These are phyloP conservation scores for Phytophthora pluvialis DNA, from an alignment of 352 stramenopile species.

Conservation along the genomic window DNA sequence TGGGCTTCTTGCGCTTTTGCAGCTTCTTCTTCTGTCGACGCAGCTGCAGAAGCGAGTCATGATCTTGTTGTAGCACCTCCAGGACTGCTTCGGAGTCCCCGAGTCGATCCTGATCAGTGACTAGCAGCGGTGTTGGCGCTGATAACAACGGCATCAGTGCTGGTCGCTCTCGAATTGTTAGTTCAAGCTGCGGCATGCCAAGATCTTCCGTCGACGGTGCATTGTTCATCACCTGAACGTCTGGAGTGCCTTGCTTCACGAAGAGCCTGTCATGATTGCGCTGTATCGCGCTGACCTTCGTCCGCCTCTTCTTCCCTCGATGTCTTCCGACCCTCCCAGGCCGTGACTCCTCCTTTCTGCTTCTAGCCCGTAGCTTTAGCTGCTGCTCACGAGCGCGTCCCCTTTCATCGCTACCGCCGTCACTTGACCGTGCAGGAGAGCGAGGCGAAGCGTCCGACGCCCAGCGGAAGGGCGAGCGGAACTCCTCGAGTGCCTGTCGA, in stretches of 20 bases:
- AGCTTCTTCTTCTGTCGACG: constrained; percentile 14
- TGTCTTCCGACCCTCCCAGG: not conserved
- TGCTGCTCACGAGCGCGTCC: not conserved
- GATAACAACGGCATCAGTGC: constrained; percentile 8
- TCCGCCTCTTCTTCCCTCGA: constrained; percentile 3
- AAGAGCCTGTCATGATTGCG: constrained; percentile 28
- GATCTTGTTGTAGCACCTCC: constrained; percentile 24
- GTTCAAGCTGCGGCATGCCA: not conserved
- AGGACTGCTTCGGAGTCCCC: constrained; percentile 5
- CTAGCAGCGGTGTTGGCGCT: not conserved
- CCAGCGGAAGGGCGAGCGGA: constrained; percentile 68
- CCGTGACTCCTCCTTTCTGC: constrained; percentile 5
- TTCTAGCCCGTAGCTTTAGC: not conserved
- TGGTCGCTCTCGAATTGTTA: not conserved
- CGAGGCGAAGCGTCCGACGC: constrained; percentile 20
- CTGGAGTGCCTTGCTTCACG: not conserved
- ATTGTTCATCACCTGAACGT: constrained; percentile 16
- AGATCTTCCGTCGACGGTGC: not conserved
- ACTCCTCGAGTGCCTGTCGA: constrained; percentile 65
- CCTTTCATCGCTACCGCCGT: not conserved
- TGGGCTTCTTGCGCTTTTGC: constrained; percentile 21
- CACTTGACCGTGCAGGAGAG: constrained; percentile 15
- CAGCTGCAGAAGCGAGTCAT: constrained; percentile 6
- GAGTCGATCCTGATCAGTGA: not conserved
- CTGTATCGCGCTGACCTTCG: constrained; percentile 8